Percentiles rank a stretch among this genome's conserved stretches.
These are phyloP conservation scores for Edaphochlamys debaryana DNA, from an alignment of 139 green algal species.

Conservation along the genomic window DNA sequence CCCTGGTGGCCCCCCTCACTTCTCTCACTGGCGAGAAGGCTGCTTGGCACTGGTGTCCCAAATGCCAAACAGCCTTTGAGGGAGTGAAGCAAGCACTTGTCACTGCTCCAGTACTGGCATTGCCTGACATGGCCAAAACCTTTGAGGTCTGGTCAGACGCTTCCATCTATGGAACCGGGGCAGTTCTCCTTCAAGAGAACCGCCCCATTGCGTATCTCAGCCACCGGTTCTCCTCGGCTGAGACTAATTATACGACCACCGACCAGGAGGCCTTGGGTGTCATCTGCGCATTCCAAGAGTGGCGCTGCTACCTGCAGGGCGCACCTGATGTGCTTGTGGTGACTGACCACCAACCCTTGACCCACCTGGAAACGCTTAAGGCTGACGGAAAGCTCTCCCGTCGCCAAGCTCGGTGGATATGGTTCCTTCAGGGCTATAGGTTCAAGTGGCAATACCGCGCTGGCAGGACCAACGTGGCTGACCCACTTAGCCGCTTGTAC, in stretches of 20 bases:
- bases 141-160: conserved; percentile 44
- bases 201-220: conserved; percentile 51
- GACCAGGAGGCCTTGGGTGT: conserved; percentile 60
- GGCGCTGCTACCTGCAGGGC: conserved; percentile 54
- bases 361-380: conserved; percentile 28
- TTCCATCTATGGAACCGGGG: conserved; percentile 37
- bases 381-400: not conserved
- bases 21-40: conserved; percentile 18
- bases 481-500: conserved; percentile 46
- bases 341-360: conserved; percentile 53
- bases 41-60: not conserved
- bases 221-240: not conserved
- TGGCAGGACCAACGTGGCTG: conserved; percentile 58
- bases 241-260: conserved; percentile 22
- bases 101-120: conserved; percentile 23
- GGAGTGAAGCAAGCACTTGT: conserved; percentile 32
- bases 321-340: conserved; percentile 20
- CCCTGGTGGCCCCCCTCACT: conserved; percentile 43
- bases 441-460: conserved; percentile 49
- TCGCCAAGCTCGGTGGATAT: conserved; percentile 39
- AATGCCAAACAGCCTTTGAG: conserved; percentile 21
- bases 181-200: conserved; percentile 42
- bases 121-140: conserved; percentile 25
- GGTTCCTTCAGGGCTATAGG: conserved; percentile 38
- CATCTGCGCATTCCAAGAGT: conserved; percentile 41